A percentile compares a stretch with the other conserved stretches of the same genome.
Evolutionary conservation across 2,329 filamentous ascomycete genomes (phyloP).

Genomic region (Rutstroemia sydowiana): DNA sequence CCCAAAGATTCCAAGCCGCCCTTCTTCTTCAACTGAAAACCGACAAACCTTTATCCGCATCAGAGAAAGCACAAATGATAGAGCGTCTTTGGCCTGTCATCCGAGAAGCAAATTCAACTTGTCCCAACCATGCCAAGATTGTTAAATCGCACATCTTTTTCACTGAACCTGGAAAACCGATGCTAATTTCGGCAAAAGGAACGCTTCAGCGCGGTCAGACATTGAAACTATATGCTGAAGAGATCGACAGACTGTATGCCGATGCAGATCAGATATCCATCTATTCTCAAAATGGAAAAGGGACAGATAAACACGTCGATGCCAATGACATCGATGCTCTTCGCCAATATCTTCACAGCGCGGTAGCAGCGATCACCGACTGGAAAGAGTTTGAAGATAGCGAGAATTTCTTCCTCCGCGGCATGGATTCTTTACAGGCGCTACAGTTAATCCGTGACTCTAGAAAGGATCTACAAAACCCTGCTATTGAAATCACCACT

Average conservation of each 20-base stretch:
- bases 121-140: conserved; percentile 26
- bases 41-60: not conserved
- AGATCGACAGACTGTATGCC: conserved; percentile 2
- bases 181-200: conserved; percentile 31
- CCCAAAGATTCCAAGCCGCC: conserved; percentile 30
- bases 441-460: conserved; percentile 2
- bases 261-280: conserved; percentile 1
- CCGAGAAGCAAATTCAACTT: conserved; percentile 25
- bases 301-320: not conserved
- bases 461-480: not conserved
- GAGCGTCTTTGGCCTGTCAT: conserved; percentile 26
- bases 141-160: conserved; percentile 28
- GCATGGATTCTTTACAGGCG: conserved; percentile 10
- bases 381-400: not conserved
- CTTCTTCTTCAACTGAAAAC: conserved; percentile 30
- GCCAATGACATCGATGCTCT: not conserved
- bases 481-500: not conserved
- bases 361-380: not conserved
- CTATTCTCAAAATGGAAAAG: not conserved
- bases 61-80: not conserved
- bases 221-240: conserved; percentile 23
- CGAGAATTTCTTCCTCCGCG: conserved; percentile 7
- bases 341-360: not conserved
- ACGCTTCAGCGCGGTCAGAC: conserved; percentile 30
- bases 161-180: conserved; percentile 26